These are phyloP conservation scores for Fraxinus nigra DNA, from an alignment of 305 asterid genomes.

Conservation along the genomic window DNA sequence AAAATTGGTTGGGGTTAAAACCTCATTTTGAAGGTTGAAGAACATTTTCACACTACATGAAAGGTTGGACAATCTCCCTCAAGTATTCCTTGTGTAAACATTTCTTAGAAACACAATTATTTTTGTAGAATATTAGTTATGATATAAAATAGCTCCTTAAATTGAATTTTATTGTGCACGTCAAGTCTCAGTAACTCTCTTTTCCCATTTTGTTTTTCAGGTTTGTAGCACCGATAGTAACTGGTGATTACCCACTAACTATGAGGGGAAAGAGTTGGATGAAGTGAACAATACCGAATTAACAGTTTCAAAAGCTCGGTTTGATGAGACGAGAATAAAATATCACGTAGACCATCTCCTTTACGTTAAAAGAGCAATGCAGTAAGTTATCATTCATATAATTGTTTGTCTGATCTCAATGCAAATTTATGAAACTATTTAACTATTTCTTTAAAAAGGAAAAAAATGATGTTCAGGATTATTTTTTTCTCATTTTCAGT, in stretches of 20 bases:
- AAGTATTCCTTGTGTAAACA: neutral
- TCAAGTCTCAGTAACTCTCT: neutral
- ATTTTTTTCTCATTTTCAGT: conserved; percentile 10
- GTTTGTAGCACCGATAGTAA: neutral
- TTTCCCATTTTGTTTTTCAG: neutral
- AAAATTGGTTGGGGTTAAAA: too few species aligned
- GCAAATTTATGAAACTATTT: neutral
- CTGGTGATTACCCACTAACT: neutral
- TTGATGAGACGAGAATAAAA: neutral
- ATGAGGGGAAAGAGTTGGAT: neutral
- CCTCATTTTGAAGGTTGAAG: neutral
- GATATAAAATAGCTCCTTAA: neutral
- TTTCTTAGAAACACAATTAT: too few species aligned
- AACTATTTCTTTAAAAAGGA: neutral
- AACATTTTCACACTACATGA: neutral
- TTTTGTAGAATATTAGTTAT: neutral
- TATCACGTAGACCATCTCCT: neutral
- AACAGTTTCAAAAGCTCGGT: neutral
- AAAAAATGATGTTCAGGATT: too few species aligned
- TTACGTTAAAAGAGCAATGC: conserved; percentile 21
- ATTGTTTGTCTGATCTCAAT: too few species aligned
- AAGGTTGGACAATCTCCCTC: too few species aligned
- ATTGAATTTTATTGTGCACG: neutral
- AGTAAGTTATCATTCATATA: conserved; percentile 1
- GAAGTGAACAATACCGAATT: neutral